phyloP scores from a whole-genome alignment of 768 basidiomycete genomes.

The Lanmaoa pseudosensibilis region DNA sequence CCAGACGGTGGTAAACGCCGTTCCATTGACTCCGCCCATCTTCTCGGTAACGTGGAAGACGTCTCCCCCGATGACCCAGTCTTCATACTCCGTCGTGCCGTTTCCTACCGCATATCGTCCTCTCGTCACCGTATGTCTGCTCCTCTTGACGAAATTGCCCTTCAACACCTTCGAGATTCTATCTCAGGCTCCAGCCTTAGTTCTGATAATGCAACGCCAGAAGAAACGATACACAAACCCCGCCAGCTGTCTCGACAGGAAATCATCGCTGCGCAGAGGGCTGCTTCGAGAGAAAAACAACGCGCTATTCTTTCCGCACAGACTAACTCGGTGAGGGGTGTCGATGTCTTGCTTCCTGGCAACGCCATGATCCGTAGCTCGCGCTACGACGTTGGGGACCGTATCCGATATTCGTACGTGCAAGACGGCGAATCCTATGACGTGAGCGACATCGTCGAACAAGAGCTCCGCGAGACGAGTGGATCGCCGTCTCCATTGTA shows the following conservation, averaged over 20 bases:
- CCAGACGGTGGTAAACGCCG: constrained; percentile 70
- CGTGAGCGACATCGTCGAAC: constrained; percentile 90
- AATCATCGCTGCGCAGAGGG: constrained; percentile 91
- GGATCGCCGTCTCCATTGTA: constrained; percentile 24
- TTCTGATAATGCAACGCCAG: constrained; percentile 41
- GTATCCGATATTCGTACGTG: constrained; percentile 92
- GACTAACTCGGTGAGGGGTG: constrained; percentile 79
- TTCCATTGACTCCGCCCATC: constrained; percentile 76
- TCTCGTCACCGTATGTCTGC: constrained; percentile 71
- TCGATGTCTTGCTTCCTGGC: constrained; percentile 85
- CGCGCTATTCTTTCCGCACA: constrained; percentile 84
- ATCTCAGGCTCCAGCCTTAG: constrained; percentile 54
- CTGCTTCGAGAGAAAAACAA: constrained; percentile 81
- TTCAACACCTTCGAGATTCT: constrained; percentile 70
- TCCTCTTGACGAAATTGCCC: constrained; percentile 80
- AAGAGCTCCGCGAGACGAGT: constrained; percentile 70
- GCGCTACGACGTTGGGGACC: constrained; percentile 65
- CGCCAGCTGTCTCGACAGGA: constrained; percentile 69
- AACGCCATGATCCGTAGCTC: constrained; percentile 85
- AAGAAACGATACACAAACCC: constrained; percentile 37
- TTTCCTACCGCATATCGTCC: constrained; percentile 67
- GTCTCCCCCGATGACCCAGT: constrained; percentile 80
- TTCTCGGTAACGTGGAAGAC: constrained; percentile 73
- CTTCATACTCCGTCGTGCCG: constrained; percentile 85
- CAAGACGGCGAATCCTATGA: constrained; percentile 92